Base-by-base conservation (phyloP, 306 rosid genomes). In the Quercus wislizeni region DNA sequence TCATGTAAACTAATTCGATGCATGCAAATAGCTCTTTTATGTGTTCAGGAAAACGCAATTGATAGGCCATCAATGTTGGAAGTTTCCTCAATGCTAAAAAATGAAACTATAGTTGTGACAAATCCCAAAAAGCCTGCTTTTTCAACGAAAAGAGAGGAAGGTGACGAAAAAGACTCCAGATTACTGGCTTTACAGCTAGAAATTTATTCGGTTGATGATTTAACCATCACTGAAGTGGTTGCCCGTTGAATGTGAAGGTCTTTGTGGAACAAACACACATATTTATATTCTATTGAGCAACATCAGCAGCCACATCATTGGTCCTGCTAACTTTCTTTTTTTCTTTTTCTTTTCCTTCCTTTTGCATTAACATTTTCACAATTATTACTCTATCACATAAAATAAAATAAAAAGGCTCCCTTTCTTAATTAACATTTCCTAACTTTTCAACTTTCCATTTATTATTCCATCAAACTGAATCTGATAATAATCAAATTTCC, bases 31-130 rank as follows among this genome's bases (percentile, higher is more conserved):
- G 86, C 77, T 61, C 78, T 87, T n/a, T 69, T 84, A 31, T 86
- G 87, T 11, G 85, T 80, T 12, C 85, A 81, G 13, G 83, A 80
- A 57, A 72, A 72, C 11, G 77, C 88, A 12, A 55, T 35, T 23
- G 90, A 76, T 27, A 79, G 90, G 74, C 90, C 90, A 18, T 62
- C 86, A 21, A 74, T 84, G 80, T 52, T 87, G 58, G 71, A 83
- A 76, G 69, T 85, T 54, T 75, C 43, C 19, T 78, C 83, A 7
- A 82, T 87, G 88, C 73, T 87, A 17, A 85, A 76, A 54, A 85
- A 19, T 7, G 81, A 85, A 57, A 67, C 28, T 49, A 49, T 6
- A 0, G 4, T 15, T 41, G 2, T 75, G 1, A 17, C 5, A 2
- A 30, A 6, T 5, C 88, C 87, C 9, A 65, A 82, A 52, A 76